Conservation (phyloP, 2,329 filamentous ascomycete genomes). For the Aspergillus neoniger region DNA sequence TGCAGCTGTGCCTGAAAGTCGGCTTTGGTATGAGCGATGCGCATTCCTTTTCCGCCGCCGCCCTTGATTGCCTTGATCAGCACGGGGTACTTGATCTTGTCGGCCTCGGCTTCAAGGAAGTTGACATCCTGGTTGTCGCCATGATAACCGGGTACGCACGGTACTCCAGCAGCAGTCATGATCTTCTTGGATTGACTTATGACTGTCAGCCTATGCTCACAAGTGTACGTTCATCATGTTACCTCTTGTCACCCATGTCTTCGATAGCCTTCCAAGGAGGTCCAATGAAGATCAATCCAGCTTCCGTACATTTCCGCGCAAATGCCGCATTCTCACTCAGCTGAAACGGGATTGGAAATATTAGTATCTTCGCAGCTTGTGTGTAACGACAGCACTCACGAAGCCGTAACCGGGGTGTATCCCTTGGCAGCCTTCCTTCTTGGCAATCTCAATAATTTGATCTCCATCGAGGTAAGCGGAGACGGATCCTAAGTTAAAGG, state of each 20-base stretch:
- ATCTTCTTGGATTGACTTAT: constrained; percentile 81
- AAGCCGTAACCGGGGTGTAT: constrained; percentile 97
- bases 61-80: constrained; percentile 68
- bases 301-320: constrained; percentile 82
- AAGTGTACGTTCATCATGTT: constrained; percentile 9
- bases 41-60: constrained; percentile 69
- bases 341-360: constrained; percentile 25
- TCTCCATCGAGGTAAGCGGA: constrained; percentile 92
- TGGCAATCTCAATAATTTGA: constrained; percentile 84
- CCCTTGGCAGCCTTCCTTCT: constrained; percentile 81
- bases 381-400: constrained; percentile 39
- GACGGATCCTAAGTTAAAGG: constrained; percentile 78
- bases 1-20: constrained; percentile 63
- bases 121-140: constrained; percentile 73
- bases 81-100: constrained; percentile 67
- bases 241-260: constrained; percentile 89
- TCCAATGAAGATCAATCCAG: constrained; percentile 91
- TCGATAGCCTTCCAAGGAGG: constrained; percentile 76
- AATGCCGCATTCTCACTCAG: constrained; percentile 92
- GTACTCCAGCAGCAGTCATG: constrained; percentile 92
- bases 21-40: constrained; percentile 59
- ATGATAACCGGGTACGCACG: constrained; percentile 95
- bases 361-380: constrained; percentile 4
- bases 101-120: constrained; percentile 68
- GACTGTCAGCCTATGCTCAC: neutral